Base-by-base conservation (phyloP, 179 eudicot species). In the Heliamphora pulchella region DNA sequence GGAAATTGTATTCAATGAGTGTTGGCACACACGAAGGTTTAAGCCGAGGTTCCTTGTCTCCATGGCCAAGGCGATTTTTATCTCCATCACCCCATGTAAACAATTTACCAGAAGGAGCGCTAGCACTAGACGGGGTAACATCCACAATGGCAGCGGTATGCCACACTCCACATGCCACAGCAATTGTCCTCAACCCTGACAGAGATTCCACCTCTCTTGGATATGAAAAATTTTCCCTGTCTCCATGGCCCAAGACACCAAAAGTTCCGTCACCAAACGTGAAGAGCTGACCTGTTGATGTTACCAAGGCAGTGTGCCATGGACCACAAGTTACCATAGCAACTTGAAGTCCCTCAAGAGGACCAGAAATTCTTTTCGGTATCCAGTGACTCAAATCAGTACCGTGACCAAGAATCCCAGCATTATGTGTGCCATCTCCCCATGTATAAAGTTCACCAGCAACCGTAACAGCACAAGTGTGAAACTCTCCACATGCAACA, bases 131-230 rank as follows among this genome's bases (percentile, higher is more conserved):
- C 80, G 91, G 98, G 64, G 91, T 88, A 55, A 88, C 97, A n/a
- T 93, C 98, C 82, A 94, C 97, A 78, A 94, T 90, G 58, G 98
- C 98, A 78, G 98, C 97, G 71, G 98, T 94, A 85, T 94, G 98
- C 98, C 98, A 94, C 75, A 94, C 98, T n/a, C 98, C 98, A 85
- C 98, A 94, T 51, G 98, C 98, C 80, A 89, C 98, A 54, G 92
- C 90, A 77, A 94, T 83, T 20, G 98, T 91, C 85, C 94, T 90
- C 86, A 94, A 82, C 51, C 98, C 98, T 13, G 89, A 87, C 18
- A 94, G 78, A 81, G 98, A 94, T 51, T 92, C 94, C 65, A 94
- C 94, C 85, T 94, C 98, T 67, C 94, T 89, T 11, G 98, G 98
- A 82, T 84, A 87, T 59, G 89, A 75, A 80, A 91, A 80, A 70